Percentiles rank a stretch among this genome's conserved stretches.
Evolutionary conservation across 2,329 filamentous ascomycete genomes (phyloP).

Genomic region (Rachicladosporium sp.): DNA sequence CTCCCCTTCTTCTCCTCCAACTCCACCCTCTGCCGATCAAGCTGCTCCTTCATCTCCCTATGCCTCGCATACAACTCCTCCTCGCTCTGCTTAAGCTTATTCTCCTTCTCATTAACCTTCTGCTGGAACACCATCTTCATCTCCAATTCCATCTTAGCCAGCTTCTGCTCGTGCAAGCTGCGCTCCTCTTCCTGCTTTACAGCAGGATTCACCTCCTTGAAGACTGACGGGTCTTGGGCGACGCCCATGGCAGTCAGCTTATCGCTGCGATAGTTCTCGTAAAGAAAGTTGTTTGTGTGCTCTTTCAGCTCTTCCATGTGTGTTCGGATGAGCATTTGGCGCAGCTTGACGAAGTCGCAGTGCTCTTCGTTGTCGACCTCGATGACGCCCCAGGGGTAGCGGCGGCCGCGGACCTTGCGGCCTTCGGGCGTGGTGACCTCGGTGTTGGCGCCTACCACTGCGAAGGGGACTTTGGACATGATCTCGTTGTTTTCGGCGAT

Average conservation of each 20-base stretch:
- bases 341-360: constrained; percentile 98
- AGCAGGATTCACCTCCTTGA: constrained; percentile 99
- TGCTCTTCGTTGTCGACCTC: constrained; percentile 99
- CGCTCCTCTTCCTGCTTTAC: constrained; percentile 99
- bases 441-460: constrained; percentile 90
- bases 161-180: constrained; percentile 95
- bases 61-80: constrained; percentile 96
- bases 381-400: constrained; percentile 96
- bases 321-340: constrained; percentile 98
- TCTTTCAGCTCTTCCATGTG: constrained; percentile 99
- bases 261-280: constrained; percentile 99
- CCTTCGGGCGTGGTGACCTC: constrained; percentile 87
- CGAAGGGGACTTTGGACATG: constrained; percentile 98
- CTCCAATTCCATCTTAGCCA: constrained; percentile 99
- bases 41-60: constrained; percentile 99
- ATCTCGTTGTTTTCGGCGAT: constrained; percentile 99
- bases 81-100: constrained; percentile 98
- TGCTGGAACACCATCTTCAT: constrained; percentile 99
- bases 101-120: constrained; percentile 98
- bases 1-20: constrained; percentile 97
- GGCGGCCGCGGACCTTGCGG: constrained; percentile 87
- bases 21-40: constrained; percentile 86
- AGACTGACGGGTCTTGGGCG: constrained; percentile 94
- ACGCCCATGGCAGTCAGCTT: constrained; percentile 98
- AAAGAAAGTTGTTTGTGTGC: constrained; percentile 96